Evolutionary conservation across 208 protist species (phyloP), one percentile per base, ranked within the genome.

Genomic region (Leishmania martiniquensis): DNA sequence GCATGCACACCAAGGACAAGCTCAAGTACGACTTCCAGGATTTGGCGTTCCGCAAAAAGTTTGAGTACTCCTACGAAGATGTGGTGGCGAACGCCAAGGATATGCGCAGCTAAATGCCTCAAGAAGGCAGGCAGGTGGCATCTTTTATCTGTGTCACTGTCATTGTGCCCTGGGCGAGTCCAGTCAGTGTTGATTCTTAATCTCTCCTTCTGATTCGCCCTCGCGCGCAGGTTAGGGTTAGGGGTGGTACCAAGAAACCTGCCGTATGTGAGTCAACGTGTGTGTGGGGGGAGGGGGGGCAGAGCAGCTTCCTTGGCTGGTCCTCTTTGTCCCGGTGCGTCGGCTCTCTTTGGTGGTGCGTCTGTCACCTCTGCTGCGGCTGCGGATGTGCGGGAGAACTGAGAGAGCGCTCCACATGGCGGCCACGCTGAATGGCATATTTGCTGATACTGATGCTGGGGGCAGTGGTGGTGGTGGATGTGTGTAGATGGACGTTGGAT

Each of bases 21-120:
- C 87, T 82, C 9, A 71, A 72, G 34, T 96, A 96, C 75, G 93
- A 98, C 79, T 98, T 98, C 62, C 93, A 98, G 79, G 93, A 98
- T 70, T 76, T 98, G 29, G 81, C 92, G 5, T 91, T 97, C 75
- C 76, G 87, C 15, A 96, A 97, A 80, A 98, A 98, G 85, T 97
- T 97, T 72, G 81, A 94, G 85, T 98, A 83, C 76, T 90, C 86
- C 0, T 91, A 91, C 34, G 93, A 97, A 72, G 93, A 98, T 1
- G 85, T 91, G 32, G 84, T 93, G 12, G 77, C 87, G 22, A 96
- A 98, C 72, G 93, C 95, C 17, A 96, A 91, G 81, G 92, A 97
- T 29, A 94, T 94, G 92, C 90, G 94, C 42, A 94, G 76, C 60
- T 97, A 81, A 85, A 34, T 0, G 4, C 20, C 32, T 45, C 42